Conservation (phyloP, 208 protist species). For the Crithidia brevicula region DNA sequence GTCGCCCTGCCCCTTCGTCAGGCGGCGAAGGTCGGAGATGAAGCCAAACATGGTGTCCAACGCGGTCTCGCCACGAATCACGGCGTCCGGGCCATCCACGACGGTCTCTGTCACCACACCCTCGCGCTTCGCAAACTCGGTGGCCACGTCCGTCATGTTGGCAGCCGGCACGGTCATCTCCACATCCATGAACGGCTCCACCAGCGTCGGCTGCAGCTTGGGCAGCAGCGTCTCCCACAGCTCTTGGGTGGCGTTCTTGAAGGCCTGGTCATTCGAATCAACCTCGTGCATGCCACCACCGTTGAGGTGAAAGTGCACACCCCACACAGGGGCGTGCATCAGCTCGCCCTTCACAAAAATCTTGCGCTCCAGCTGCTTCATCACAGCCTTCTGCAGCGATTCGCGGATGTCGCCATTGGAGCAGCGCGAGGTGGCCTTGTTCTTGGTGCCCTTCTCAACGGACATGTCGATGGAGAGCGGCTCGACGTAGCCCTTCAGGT, state of each 20-base stretch:
- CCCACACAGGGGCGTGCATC: constrained; percentile 95
- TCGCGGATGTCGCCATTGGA: constrained; percentile 97
- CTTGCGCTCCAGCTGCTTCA: constrained; percentile 92
- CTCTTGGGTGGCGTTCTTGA: constrained; percentile 95
- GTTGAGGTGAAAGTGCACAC: constrained; percentile 95
- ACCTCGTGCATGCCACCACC: constrained; percentile 98
- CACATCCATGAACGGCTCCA: constrained; percentile 98
- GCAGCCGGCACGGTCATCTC: constrained; percentile 90
- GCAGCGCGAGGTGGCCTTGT: constrained; percentile 85
- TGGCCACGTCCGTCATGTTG: constrained; percentile 89
- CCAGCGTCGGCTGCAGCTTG: constrained; percentile 92
- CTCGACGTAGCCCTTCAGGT: constrained; percentile 95
- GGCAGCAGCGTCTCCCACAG: constrained; percentile 94
- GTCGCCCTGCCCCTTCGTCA: constrained; percentile 93
- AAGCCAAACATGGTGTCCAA: constrained; percentile 95
- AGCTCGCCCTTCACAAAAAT: constrained; percentile 95
- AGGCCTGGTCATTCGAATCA: constrained; percentile 99
- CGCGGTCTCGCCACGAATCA: constrained; percentile 90
- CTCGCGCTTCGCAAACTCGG: constrained; percentile 88
- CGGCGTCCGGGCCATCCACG: constrained; percentile 80
- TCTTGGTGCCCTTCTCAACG: constrained; percentile 88
- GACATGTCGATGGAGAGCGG: constrained; percentile 92
- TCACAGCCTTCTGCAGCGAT: constrained; percentile 91
- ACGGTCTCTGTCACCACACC: constrained; percentile 88
- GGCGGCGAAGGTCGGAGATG: constrained; percentile 90